phyloP scores from a whole-genome alignment of 257 asterid species.

The Forsythia suspensa region DNA sequence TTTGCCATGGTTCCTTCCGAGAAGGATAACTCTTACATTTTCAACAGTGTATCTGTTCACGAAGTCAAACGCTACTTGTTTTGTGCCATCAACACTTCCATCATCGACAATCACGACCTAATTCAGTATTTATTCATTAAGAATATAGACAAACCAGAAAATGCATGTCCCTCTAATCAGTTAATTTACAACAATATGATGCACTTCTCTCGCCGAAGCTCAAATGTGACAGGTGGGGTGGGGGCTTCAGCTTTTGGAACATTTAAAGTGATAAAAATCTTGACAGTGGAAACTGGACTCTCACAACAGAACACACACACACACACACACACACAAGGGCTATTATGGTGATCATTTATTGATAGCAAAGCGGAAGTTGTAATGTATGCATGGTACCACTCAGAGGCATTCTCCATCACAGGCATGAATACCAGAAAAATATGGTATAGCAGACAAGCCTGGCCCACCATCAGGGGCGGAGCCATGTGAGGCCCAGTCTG shows the following conservation, averaged over 20 bases:
- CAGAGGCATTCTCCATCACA: conserved; percentile 51
- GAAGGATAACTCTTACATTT: conserved; percentile 81
- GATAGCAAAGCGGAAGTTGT: no score
- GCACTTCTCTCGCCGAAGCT: conserved; percentile 4
- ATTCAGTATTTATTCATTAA: conserved; percentile 26
- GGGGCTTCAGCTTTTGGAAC: neutral
- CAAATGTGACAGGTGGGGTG: neutral
- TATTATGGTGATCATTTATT: neutral
- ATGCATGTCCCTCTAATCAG: neutral
- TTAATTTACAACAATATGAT: conserved; percentile 9
- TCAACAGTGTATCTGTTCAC: conserved; percentile 83
- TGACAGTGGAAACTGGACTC: conserved; percentile 4
- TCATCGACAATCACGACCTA: conserved; percentile 94
- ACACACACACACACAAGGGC: neutral
- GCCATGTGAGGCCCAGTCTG: no score
- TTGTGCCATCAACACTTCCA: conserved; percentile 91
- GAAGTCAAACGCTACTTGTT: conserved; percentile 79
- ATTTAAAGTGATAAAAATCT: conserved; percentile 14
- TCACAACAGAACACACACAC: neutral
- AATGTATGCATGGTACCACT: no score
- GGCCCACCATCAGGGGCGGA: neutral
- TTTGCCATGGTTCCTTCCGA: conserved; percentile 95
- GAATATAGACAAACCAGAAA: neutral
- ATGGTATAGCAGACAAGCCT: neutral
- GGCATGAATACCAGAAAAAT: neutral